Evolutionary conservation across 805 yeast species (phyloP).

Genomic region (Cyberlindnera saturnus): DNA sequence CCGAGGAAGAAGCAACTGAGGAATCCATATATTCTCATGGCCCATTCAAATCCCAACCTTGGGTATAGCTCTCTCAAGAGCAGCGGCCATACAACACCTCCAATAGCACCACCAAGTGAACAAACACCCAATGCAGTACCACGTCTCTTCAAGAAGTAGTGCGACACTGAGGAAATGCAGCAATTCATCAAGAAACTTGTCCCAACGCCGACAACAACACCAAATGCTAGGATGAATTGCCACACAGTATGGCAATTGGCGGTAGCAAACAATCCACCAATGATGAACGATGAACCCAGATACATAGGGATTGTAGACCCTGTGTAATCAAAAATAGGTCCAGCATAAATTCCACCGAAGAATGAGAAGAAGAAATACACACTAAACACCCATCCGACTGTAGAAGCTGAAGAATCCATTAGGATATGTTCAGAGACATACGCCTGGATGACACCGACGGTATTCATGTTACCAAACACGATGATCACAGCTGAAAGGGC

Average conservation of each 20-base stretch:
- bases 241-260: slow-evolving; percentile 36
- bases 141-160: slow-evolving; percentile 36
- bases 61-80: slow-evolving; percentile 33
- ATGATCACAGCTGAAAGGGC: slow-evolving; percentile 49
- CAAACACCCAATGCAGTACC: slow-evolving; percentile 38
- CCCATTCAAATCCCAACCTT: slow-evolving; percentile 45
- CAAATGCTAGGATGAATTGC: slow-evolving; percentile 47
- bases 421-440: slow-evolving; percentile 52
- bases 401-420: slow-evolving; percentile 34
- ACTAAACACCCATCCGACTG: slow-evolving; percentile 65
- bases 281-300: slow-evolving; percentile 38
- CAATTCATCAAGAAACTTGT: slow-evolving; percentile 40
- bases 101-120: slow-evolving; percentile 41
- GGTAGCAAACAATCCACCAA: slow-evolving; percentile 36
- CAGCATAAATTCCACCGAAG: slow-evolving; percentile 28
- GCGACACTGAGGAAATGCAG: slow-evolving; percentile 36
- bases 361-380: slow-evolving; percentile 23
- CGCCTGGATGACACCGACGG: slow-evolving; percentile 63
- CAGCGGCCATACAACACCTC: slow-evolving; percentile 41
- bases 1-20: slow-evolving; percentile 23
- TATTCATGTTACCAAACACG: slow-evolving; percentile 59
- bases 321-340: slow-evolving; percentile 50
- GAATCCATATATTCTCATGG: slow-evolving; percentile 41
- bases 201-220: slow-evolving; percentile 40
- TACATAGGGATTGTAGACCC: slow-evolving; percentile 45